These are phyloP conservation scores for Ascochyta rabiei DNA, from an alignment of 2,329 filamentous ascomycete species.

Conservation along the genomic window DNA sequence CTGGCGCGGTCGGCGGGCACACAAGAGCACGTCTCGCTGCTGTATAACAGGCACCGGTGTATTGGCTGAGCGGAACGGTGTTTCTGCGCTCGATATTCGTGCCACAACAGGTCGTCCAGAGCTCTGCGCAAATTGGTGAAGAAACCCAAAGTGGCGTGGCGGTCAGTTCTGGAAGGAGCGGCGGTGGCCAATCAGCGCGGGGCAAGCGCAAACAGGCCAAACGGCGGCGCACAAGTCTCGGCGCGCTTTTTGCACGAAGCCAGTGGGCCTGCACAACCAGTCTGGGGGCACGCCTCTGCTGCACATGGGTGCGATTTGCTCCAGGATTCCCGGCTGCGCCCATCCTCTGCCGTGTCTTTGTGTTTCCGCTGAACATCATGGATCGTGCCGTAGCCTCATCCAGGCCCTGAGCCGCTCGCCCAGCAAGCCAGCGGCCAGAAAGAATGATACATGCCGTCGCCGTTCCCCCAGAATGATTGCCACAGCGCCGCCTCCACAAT, in stretches of 20 bases:
- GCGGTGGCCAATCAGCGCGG: conserved; percentile 29
- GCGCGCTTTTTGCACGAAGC: conserved; percentile 1
- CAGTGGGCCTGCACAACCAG: conserved; percentile 5
- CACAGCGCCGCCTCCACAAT: conserved; percentile 23
- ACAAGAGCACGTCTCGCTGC: conserved; percentile 22
- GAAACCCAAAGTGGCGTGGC: conserved; percentile 28
- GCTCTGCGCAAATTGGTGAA: conserved; percentile 27
- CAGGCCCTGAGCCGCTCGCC: conserved; percentile 20
- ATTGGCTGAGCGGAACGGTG: conserved; percentile 27
- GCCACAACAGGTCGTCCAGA: conserved; percentile 27
- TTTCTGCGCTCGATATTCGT: conserved; percentile 27
- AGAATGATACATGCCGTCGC: conserved; percentile 25
- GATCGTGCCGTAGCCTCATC: conserved; percentile 28
- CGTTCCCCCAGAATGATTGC: conserved; percentile 20
- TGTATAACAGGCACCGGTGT: conserved; percentile 14
- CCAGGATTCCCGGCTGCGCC: conserved; percentile 39
- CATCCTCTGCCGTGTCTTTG: conserved; percentile 27
- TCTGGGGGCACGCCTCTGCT: conserved; percentile 15
- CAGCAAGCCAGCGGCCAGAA: conserved; percentile 24
- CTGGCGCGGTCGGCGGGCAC: conserved; percentile 22
- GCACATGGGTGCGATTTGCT: conserved; percentile 32
- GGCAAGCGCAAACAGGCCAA: conserved; percentile 9
- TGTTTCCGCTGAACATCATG: conserved; percentile 24
- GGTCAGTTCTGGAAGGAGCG: conserved; percentile 22
- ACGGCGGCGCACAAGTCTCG: conserved; percentile 9